Conservation (phyloP, 2,329 filamentous ascomycete species). For the Paramyrothecium roridum region DNA sequence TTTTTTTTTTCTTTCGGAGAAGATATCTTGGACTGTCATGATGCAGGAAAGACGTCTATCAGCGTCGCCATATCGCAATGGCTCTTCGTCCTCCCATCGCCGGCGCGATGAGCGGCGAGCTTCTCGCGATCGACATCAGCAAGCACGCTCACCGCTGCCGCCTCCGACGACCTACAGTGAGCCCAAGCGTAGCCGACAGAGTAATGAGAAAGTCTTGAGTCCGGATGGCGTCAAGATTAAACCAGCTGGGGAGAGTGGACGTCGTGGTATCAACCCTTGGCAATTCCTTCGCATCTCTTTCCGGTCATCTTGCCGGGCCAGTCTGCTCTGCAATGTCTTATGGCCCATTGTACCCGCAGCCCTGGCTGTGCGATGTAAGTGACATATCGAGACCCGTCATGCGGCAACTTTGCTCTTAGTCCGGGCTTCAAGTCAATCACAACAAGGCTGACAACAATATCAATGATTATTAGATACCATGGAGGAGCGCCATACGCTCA, state of each 20-base stretch:
- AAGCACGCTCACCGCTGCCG: slow-evolving; percentile 13
- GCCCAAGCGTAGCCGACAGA: slow-evolving; percentile 12
- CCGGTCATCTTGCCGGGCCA: slow-evolving; percentile 40
- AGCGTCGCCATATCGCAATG: not conserved
- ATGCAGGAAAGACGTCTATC: not conserved
- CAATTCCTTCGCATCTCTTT: slow-evolving; percentile 41
- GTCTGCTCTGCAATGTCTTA: slow-evolving; percentile 43
- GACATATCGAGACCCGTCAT: too few species aligned
- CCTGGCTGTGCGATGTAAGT: slow-evolving; percentile 37
- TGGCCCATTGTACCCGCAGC: slow-evolving; percentile 50
- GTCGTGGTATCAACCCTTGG: slow-evolving; percentile 38
- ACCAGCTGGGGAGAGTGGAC: slow-evolving; percentile 40
- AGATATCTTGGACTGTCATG: too few species aligned
- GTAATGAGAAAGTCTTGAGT: slow-evolving; percentile 8
- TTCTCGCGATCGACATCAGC: slow-evolving; percentile 5
- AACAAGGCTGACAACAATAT: slow-evolving; percentile 4
- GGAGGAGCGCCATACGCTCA: slow-evolving; percentile 34
- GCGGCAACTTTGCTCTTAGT: too few species aligned
- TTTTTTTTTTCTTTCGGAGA: too few species aligned
- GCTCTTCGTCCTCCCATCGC: slow-evolving; percentile 6
- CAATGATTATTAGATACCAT: slow-evolving; percentile 23
- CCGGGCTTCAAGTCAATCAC: not conserved
- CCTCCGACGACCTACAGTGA: slow-evolving; percentile 21
- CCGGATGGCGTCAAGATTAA: slow-evolving; percentile 12
- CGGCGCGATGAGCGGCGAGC: slow-evolving; percentile 1